Evolutionary conservation across 495 filamentous ascomycete species (phyloP).

Genomic region (Thermochaetoides thermophila): DNA sequence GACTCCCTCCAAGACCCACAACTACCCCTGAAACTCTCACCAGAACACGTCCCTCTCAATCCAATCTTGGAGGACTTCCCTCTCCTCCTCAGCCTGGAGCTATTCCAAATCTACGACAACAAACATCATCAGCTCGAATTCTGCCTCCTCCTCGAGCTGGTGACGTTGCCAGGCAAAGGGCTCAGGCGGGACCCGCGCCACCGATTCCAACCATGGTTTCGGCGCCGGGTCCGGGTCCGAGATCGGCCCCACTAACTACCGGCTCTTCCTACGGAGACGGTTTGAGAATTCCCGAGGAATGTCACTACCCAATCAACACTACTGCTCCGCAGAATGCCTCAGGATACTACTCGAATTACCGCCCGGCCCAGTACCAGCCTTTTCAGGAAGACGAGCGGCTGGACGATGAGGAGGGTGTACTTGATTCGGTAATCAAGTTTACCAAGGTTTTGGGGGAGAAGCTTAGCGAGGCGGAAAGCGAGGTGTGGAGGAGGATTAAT

Average conservation of each 20-base stretch:
- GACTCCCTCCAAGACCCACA: constrained; percentile 29
- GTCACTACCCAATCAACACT: too few species aligned
- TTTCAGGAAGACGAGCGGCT: too few species aligned
- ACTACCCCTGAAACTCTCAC: constrained; percentile 25
- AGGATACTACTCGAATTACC: too few species aligned
- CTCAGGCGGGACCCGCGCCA: background rate
- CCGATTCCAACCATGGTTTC: constrained; percentile 25
- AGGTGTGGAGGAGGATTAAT: constrained; percentile 60
- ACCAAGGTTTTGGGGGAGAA: constrained; percentile 45
- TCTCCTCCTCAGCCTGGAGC: constrained; percentile 48
- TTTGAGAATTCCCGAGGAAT: too few species aligned
- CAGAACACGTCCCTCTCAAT: constrained; percentile 11
- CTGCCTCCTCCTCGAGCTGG: constrained; percentile 1
- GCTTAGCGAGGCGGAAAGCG: constrained; percentile 46
- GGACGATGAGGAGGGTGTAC: constrained; percentile 33
- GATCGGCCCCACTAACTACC: too few species aligned
- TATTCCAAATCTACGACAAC: constrained; percentile 11
- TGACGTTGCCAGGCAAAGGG: background rate
- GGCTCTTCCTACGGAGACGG: too few species aligned
- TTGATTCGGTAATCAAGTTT: constrained; percentile 45
- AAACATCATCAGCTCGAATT: background rate
- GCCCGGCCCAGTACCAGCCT: too few species aligned
- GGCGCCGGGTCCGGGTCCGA: constrained; percentile 35
- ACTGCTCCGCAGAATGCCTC: background rate
- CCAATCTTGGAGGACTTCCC: constrained; percentile 19